Evolutionary conservation across 108 stramenopile species (phyloP).

Genomic region (Pseudonitzschia delicatissima): DNA sequence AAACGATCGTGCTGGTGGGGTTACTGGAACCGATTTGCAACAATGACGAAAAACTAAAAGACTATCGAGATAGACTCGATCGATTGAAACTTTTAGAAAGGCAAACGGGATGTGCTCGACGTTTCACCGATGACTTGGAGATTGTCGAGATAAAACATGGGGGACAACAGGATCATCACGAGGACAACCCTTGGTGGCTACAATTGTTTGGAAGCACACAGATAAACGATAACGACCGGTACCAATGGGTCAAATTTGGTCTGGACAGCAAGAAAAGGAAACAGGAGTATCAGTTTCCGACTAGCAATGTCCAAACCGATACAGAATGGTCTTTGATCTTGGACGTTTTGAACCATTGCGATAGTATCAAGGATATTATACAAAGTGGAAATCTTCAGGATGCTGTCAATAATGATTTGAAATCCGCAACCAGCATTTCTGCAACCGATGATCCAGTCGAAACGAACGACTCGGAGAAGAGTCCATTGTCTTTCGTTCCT

Average conservation of each 20-base stretch:
- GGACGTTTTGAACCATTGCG: constrained; percentile 20
- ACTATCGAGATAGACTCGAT: not conserved
- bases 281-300: not conserved
- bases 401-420: not conserved
- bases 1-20: constrained; percentile 9
- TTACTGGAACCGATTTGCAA: not conserved
- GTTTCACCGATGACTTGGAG: constrained; percentile 12
- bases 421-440: not conserved
- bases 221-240: not conserved
- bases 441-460: no score
- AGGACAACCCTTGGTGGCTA: not conserved
- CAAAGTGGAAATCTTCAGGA: constrained; percentile 1
- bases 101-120: not conserved
- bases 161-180: not conserved
- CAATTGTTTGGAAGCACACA: constrained; percentile 10
- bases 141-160: constrained; percentile 15
- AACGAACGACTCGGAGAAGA: no score
- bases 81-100: not conserved
- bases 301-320: not conserved
- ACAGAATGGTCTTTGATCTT: constrained; percentile 21
- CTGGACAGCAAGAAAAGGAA: not conserved
- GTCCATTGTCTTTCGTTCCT: no score
- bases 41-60: not conserved
- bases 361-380: constrained; percentile 6
- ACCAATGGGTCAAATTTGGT: constrained; percentile 20